These are phyloP conservation scores for Trichoderma endophyticum DNA, from an alignment of 2,329 filamentous ascomycete species.

Conservation along the genomic window DNA sequence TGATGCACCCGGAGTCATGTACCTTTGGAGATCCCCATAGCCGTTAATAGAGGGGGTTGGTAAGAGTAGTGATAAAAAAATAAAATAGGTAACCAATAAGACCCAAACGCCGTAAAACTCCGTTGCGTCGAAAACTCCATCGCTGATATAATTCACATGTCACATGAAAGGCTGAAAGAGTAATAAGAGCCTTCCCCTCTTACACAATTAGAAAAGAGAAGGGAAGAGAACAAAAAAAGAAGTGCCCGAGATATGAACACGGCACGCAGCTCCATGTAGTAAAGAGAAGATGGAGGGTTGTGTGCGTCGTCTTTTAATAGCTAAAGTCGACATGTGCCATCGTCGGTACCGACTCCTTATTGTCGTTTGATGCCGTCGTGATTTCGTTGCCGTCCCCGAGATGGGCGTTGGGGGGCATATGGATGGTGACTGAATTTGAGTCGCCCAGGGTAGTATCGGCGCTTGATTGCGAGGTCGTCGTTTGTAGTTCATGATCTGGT, in stretches of 20 bases:
- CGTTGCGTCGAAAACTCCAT: constrained; percentile 29
- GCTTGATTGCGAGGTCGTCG: constrained; percentile 45
- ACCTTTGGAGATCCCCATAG: not conserved
- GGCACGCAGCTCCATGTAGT: not conserved
- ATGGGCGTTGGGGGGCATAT: constrained; percentile 31
- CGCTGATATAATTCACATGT: constrained; percentile 33
- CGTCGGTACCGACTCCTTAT: constrained; percentile 44
- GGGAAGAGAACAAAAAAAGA: not conserved
- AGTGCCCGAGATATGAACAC: constrained; percentile 6
- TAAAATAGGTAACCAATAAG: not conserved
- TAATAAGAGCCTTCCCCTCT: constrained; percentile 23
- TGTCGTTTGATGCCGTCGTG: constrained; percentile 44
- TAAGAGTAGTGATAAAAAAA: not conserved
- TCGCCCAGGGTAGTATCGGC: constrained; percentile 41
- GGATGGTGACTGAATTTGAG: constrained; percentile 38
- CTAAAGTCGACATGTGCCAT: constrained; percentile 62
- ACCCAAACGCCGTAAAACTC: constrained; percentile 12
- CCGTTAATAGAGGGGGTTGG: not conserved
- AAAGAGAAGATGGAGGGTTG: not conserved
- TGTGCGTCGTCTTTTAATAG: constrained; percentile 45
- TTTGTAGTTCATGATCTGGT: constrained; percentile 48
- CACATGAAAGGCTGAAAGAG: constrained; percentile 28
- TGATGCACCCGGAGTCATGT: constrained; percentile 7
- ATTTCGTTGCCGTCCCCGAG: constrained; percentile 26
- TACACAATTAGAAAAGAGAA: not conserved